These are phyloP conservation scores for Zanthoxylum bungeanum DNA, from an alignment of 345 rosid genomes.

Conservation along the genomic window DNA sequence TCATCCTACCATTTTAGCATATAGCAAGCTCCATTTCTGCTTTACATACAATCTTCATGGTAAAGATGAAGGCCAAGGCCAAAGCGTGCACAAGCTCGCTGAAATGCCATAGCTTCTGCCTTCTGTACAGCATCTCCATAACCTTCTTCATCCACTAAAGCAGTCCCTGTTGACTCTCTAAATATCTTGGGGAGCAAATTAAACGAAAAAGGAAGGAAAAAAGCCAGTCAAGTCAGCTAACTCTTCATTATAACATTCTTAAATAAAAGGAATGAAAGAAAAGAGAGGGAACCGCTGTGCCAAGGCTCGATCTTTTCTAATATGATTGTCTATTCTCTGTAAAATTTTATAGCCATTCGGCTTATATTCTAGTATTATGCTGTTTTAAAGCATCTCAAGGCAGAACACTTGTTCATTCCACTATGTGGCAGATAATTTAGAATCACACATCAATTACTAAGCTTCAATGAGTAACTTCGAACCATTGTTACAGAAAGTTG, in stretches of 20 bases:
- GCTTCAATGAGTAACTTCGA: not conserved
- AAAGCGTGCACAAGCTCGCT: conserved; percentile 79
- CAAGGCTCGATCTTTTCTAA: too few relatives aligned
- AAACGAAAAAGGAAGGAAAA: not conserved
- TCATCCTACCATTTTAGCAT: not conserved
- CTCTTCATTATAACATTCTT: not conserved
- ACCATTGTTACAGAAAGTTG: not conserved
- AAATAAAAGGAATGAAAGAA: not conserved
- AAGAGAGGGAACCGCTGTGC: too few relatives aligned
- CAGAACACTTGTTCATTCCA: too few relatives aligned
- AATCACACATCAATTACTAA: too few relatives aligned
- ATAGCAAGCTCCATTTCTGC: not conserved
- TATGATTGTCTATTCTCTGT: too few relatives aligned
- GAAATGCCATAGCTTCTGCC: conserved; percentile 96
- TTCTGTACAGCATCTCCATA: conserved; percentile 83
- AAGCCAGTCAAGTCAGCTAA: not conserved
- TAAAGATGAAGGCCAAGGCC: conserved; percentile 92
- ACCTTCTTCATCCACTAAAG: conserved; percentile 48
- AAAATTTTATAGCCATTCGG: too few relatives aligned
- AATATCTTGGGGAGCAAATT: conserved; percentile 29
- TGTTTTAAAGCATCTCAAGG: too few relatives aligned
- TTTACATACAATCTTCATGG: conserved; percentile 64
- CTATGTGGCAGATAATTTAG: too few relatives aligned
- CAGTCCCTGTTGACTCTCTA: conserved; percentile 77
- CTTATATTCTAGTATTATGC: not conserved